Evolutionary conservation across 2,329 filamentous ascomycete genomes (phyloP), one percentile per base, ranked within the genome.

Genomic region (Plectosphaerella plurivora): DNA sequence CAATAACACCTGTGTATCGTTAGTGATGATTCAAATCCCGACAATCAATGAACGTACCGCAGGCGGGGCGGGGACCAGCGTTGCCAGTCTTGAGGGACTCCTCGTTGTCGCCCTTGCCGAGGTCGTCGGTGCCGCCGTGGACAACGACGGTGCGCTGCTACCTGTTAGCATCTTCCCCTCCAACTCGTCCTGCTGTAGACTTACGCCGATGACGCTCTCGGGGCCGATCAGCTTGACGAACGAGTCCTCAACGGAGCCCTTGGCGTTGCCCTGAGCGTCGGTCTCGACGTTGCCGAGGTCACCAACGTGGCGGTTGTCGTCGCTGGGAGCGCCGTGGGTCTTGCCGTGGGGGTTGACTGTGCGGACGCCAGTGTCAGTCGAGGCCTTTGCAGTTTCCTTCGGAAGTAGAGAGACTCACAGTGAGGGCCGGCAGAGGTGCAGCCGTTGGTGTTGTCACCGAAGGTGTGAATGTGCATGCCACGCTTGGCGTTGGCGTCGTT

Each of bases 401-500:
- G 3, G 41, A 28, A 16, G 12, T 20, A 35, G 20, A 39, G 18
- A 14, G 36, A 77, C 89, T 71, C 79, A 96, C 91, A 99, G 82
- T 99, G 94, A 75, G 94, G 93, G 51, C 94, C 94, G 62, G 94
- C 94, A 62, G 89, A 96, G 61, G 93, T 97, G 89, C 94, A 99
- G 74, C 94, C 94, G 78, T 99, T 99, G 82, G 94, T 97, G 84
- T 97, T 97, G 84, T 97, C 94, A 73, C 94, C 94, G 69, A 96
- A 99, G 74, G 94, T 18, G 82, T 99, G 94, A 69, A 99, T 87
- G 83, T 99, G 94, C 83, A 97, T 91, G 75, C 91, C 94, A 76
- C 94, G 93, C 86, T 96, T 84, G 69, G 94, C 92, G 73, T 96
- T 96, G 76, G 93, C 68, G 71, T 97, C 92, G 77, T 97, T 81